Evolutionary conservation across 2,329 filamentous ascomycete species (phyloP).

Genomic region (Aspergillus fumigatus): DNA sequence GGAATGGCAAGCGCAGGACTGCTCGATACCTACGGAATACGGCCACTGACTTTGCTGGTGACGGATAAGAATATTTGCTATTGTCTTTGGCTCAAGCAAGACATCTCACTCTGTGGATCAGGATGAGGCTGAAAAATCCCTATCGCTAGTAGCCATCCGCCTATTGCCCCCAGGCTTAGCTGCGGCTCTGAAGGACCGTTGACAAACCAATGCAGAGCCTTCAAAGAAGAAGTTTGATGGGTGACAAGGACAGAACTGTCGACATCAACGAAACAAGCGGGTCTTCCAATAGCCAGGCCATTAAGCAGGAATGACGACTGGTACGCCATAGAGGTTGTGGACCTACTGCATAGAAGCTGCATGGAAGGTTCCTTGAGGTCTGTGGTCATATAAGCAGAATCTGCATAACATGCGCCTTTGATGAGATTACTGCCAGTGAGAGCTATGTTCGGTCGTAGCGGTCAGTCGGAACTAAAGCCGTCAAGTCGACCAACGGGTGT

Average conservation of each 20-base stretch:
- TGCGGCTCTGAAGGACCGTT: not conserved
- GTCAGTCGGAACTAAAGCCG: conserved; percentile 12
- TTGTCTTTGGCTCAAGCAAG: not conserved
- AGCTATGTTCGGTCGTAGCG: conserved; percentile 9
- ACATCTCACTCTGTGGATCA: no score
- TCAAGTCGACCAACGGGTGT: conserved; percentile 11
- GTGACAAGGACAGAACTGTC: not conserved
- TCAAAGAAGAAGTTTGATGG: not conserved
- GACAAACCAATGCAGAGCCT: not conserved
- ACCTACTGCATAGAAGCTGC: conserved; percentile 30
- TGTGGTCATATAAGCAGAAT: conserved; percentile 1
- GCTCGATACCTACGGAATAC: not conserved
- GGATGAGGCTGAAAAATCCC: not conserved
- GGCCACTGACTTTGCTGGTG: not conserved
- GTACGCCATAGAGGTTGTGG: conserved; percentile 17
- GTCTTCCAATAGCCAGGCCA: not conserved
- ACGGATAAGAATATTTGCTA: not conserved
- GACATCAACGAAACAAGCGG: not conserved
- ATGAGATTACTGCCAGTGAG: not conserved
- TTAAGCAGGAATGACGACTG: conserved; percentile 3
- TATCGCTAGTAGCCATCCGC: not conserved
- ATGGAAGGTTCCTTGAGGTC: conserved; percentile 27
- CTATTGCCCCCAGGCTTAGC: not conserved
- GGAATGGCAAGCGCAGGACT: not conserved
- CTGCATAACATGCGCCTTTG: conserved; percentile 6